Evolutionary conservation across 164 flowering plant genomes (phyloP).

Genomic region (Vitis labrusca): DNA sequence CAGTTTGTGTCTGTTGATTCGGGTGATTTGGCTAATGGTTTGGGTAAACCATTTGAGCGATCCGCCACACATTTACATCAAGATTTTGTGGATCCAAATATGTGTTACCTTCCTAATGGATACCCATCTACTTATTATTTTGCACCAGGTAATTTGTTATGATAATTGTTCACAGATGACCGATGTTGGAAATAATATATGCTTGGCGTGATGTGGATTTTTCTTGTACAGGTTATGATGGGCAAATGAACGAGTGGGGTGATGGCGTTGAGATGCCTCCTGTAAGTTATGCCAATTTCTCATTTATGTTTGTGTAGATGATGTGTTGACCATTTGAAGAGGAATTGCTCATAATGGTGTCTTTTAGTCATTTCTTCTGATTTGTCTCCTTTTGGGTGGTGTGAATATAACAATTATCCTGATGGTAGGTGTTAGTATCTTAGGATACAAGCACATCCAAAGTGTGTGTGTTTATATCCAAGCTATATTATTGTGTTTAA

Average conservation of each 20-base stretch:
- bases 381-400: not conserved
- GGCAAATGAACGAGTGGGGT: slow-evolving; percentile 40
- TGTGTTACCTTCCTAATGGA: slow-evolving; percentile 43
- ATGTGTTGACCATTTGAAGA: not conserved
- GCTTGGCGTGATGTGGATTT: too few species aligned
- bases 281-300: slow-evolving; percentile 24
- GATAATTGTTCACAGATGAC: too few species aligned
- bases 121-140: slow-evolving; percentile 46
- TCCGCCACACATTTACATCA: slow-evolving; percentile 33
- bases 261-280: slow-evolving; percentile 49
- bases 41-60: slow-evolving; percentile 29
- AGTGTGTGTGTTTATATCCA: too few species aligned
- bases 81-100: slow-evolving; percentile 35
- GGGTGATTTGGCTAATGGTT: slow-evolving; percentile 24
- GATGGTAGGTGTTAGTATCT: too few species aligned
- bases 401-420: not conserved
- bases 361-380: not conserved
- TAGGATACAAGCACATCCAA: too few species aligned
- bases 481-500: too few species aligned
- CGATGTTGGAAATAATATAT: too few species aligned
- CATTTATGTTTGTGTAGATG: not conserved
- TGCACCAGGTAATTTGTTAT: slow-evolving; percentile 36
- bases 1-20: slow-evolving; percentile 26
- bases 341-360: not conserved
- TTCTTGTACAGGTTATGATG: slow-evolving; percentile 40